These are phyloP conservation scores for Aspergillus tamarii DNA, from an alignment of 2,329 filamentous ascomycete species.

Conservation along the genomic window DNA sequence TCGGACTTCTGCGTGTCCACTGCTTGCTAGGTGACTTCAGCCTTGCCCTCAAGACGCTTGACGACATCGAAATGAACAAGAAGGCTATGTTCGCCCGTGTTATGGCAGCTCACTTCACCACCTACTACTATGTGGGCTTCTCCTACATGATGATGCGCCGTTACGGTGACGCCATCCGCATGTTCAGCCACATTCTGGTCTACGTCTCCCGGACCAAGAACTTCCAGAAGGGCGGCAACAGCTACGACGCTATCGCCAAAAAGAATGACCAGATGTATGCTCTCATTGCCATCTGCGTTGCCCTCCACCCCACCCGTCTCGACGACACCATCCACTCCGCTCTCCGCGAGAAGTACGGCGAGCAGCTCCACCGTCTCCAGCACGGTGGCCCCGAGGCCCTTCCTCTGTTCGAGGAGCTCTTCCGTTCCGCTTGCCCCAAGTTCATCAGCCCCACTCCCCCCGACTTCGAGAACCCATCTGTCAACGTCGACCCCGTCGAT, in stretches of 20 bases:
- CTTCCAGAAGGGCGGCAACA: conserved; percentile 93
- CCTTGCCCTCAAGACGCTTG: conserved; percentile 95
- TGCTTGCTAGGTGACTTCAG: conserved; percentile 96
- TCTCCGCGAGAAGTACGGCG: conserved; percentile 97
- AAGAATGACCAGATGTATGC: conserved; percentile 99
- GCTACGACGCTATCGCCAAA: conserved; percentile 97
- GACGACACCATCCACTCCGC: conserved; percentile 99
- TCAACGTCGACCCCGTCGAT: conserved; percentile 96
- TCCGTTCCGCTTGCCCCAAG: conserved; percentile 96
- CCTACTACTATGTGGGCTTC: conserved; percentile 99
- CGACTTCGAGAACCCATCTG: conserved; percentile 94
- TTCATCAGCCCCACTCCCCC: conserved; percentile 98
- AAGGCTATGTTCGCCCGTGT: conserved; percentile 99
- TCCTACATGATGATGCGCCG: conserved; percentile 99
- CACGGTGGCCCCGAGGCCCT: conserved; percentile 93
- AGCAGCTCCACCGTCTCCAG: conserved; percentile 96
- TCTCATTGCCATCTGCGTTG: conserved; percentile 96
- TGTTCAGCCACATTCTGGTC: conserved; percentile 99
- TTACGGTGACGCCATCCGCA: conserved; percentile 98
- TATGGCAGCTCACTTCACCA: conserved; percentile 99
- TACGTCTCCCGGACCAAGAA: conserved; percentile 99
- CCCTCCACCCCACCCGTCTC: conserved; percentile 93
- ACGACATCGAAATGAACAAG: conserved; percentile 99
- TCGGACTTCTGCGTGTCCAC: conserved; percentile 93
- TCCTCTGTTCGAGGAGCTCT: conserved; percentile 96